These are phyloP conservation scores for Rhodotorula sp. DNA, from an alignment of 1,284 basidiomycete genomes.

Conservation along the genomic window DNA sequence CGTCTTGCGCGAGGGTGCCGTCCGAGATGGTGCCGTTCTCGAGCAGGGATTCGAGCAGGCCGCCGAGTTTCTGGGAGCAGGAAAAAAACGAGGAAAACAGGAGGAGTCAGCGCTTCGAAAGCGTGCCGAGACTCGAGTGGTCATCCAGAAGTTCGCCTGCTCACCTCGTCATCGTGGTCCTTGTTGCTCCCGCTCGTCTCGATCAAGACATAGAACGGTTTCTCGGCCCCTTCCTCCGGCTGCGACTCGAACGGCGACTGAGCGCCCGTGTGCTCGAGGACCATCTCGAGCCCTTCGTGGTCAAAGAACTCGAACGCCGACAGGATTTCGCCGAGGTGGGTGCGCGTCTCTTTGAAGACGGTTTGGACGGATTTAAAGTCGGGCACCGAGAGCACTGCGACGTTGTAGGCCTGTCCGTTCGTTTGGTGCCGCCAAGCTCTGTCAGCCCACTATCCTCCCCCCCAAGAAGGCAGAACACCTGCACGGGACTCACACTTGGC, in stretches of 20 bases:
- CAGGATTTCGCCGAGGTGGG: conserved; percentile 87
- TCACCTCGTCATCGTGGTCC: conserved; percentile 92
- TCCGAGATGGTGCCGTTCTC: conserved; percentile 78
- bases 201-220: conserved; percentile 77
- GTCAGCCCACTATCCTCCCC: neutral
- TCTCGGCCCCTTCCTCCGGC: conserved; percentile 45
- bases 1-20: conserved; percentile 89
- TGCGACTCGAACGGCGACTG: conserved; percentile 58
- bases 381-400: conserved; percentile 59
- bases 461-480: neutral
- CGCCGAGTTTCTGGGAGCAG: conserved; percentile 73
- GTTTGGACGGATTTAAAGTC: conserved; percentile 58
- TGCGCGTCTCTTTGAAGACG: conserved; percentile 58
- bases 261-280: conserved; percentile 51
- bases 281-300: conserved; percentile 79
- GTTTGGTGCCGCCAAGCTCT: neutral
- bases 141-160: conserved; percentile 26
- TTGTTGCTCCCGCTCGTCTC: conserved; percentile 93
- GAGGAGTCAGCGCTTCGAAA: neutral
- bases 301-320: conserved; percentile 99
- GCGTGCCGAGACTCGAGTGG: neutral
- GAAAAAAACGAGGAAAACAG: neutral
- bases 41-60: conserved; percentile 76
- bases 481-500: conserved; percentile 58
- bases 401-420: conserved; percentile 49